These are phyloP conservation scores for Claviceps quebecensis DNA, from an alignment of 2,329 filamentous ascomycete genomes.

Conservation along the genomic window DNA sequence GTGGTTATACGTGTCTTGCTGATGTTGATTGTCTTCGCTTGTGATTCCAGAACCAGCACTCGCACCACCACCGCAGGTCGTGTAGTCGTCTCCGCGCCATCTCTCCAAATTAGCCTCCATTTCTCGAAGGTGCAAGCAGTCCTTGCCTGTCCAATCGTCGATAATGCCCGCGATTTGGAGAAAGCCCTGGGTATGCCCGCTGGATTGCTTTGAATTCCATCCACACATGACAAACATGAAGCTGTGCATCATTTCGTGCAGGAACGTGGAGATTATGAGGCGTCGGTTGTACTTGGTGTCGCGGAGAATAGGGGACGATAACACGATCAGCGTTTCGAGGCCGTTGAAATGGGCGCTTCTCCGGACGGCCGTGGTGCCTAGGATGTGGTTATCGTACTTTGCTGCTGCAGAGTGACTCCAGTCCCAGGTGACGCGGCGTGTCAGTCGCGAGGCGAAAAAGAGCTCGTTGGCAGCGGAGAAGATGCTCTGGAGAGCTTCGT, in stretches of 20 bases:
- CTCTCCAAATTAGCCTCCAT: slow-evolving; percentile 48
- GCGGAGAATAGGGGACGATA: slow-evolving; percentile 45
- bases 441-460: slow-evolving; percentile 44
- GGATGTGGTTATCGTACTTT: slow-evolving; percentile 40
- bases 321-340: slow-evolving; percentile 48
- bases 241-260: slow-evolving; percentile 55
- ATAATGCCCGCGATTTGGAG: slow-evolving; percentile 43
- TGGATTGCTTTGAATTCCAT: slow-evolving; percentile 37
- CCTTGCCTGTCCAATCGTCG: slow-evolving; percentile 44
- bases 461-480: slow-evolving; percentile 48
- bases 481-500: slow-evolving; percentile 41
- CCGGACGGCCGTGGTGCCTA: slow-evolving; percentile 49
- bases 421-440: slow-evolving; percentile 45
- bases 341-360: slow-evolving; percentile 30
- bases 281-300: slow-evolving; percentile 42
- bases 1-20: slow-evolving; percentile 6
- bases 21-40: not conserved
- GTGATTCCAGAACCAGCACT: no score
- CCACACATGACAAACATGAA: slow-evolving; percentile 51
- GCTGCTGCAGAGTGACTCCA: slow-evolving; percentile 39
- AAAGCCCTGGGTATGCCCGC: slow-evolving; percentile 49
- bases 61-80: not conserved
- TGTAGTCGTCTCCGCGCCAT: slow-evolving; percentile 25
- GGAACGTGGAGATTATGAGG: slow-evolving; percentile 48
- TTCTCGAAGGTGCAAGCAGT: slow-evolving; percentile 39